phyloP scores from a whole-genome alignment of 2,329 filamentous ascomycete species.

The Aspergillus awamori region DNA sequence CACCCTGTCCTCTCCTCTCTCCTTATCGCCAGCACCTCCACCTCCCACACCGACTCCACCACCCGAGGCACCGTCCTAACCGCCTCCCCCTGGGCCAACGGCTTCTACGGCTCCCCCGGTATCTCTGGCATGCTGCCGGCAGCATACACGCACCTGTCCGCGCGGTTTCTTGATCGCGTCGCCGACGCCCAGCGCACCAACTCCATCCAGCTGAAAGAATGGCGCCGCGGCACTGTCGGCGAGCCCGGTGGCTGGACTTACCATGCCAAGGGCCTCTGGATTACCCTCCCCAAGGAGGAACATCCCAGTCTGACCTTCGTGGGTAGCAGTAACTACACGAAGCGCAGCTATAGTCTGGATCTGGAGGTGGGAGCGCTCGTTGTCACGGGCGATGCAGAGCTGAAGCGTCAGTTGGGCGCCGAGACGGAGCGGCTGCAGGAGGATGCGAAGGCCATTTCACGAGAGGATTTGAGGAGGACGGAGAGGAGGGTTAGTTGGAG shows the following conservation, averaged over 20 bases:
- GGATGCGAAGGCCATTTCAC: slow-evolving; percentile 67
- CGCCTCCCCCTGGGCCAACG: slow-evolving; percentile 89
- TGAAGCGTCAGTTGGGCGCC: slow-evolving; percentile 73
- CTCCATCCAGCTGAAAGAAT: slow-evolving; percentile 78
- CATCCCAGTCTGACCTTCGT: slow-evolving; percentile 79
- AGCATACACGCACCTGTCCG: slow-evolving; percentile 86
- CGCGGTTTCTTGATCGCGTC: slow-evolving; percentile 73
- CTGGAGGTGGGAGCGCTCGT: slow-evolving; percentile 87
- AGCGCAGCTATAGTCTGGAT: slow-evolving; percentile 88
- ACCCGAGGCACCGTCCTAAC: slow-evolving; percentile 80
- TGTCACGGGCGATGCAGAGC: slow-evolving; percentile 72
- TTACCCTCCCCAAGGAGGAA: slow-evolving; percentile 63
- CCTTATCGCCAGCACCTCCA: slow-evolving; percentile 69
- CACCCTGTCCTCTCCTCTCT: slow-evolving; percentile 79
- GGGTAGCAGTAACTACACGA: slow-evolving; percentile 94
- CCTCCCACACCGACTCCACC: slow-evolving; percentile 32
- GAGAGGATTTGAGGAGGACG: slow-evolving; percentile 76
- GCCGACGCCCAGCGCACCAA: slow-evolving; percentile 55
- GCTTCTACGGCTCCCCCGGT: slow-evolving; percentile 86
- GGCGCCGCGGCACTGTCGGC: slow-evolving; percentile 79
- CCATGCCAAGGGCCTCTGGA: slow-evolving; percentile 94
- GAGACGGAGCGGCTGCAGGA: slow-evolving; percentile 82
- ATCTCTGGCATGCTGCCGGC: slow-evolving; percentile 87
- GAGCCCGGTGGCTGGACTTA: slow-evolving; percentile 91
- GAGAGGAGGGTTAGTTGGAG: slow-evolving; percentile 84